A percentile compares a stretch with the other conserved stretches of the same genome.
Evolutionary conservation across 176 grass and related monocot species (phyloP).

Genomic region (Aegilops bicornis): DNA sequence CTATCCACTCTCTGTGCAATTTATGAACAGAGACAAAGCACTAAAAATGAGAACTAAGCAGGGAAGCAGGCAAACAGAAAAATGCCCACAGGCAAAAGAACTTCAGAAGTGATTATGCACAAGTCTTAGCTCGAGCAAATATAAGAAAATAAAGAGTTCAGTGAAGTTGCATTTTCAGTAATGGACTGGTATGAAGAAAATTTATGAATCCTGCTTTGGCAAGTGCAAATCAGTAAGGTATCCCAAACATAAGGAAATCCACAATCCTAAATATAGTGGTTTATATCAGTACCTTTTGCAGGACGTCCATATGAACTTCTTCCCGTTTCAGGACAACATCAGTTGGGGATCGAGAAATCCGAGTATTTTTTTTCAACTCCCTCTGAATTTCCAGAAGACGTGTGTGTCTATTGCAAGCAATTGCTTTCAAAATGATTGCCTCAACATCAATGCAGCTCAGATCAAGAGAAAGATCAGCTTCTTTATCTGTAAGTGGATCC

Average conservation of each 20-base stretch:
- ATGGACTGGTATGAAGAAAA: neutral
- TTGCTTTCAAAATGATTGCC: constrained; percentile 86
- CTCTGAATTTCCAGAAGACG: constrained; percentile 88
- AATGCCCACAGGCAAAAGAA: neutral
- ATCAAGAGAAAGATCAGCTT: constrained; percentile 75
- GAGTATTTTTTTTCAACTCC: constrained; percentile 71
- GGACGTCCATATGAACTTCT: constrained; percentile 32
- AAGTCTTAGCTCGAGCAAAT: constrained; percentile 13
- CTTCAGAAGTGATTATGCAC: constrained; percentile 13
- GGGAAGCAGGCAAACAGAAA: neutral
- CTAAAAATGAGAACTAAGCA: constrained; percentile 15
- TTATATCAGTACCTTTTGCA: constrained; percentile 52
- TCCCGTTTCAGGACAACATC: constrained; percentile 74
- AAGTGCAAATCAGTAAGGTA: neutral
- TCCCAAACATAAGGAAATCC: neutral
- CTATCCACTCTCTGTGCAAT: constrained; percentile 56
- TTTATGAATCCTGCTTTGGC: constrained; percentile 19
- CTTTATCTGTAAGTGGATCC: constrained; percentile 86
- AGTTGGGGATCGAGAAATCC: constrained; percentile 55
- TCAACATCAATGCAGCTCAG: constrained; percentile 87
- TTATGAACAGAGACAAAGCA: constrained; percentile 23
- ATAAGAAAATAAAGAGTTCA: constrained; percentile 25
- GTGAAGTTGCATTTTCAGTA: constrained; percentile 22
- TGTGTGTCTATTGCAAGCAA: constrained; percentile 93
- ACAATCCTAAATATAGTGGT: constrained; percentile 9